Conservation (phyloP, 345 rosid genomes). For the Physaria fendleri region DNA sequence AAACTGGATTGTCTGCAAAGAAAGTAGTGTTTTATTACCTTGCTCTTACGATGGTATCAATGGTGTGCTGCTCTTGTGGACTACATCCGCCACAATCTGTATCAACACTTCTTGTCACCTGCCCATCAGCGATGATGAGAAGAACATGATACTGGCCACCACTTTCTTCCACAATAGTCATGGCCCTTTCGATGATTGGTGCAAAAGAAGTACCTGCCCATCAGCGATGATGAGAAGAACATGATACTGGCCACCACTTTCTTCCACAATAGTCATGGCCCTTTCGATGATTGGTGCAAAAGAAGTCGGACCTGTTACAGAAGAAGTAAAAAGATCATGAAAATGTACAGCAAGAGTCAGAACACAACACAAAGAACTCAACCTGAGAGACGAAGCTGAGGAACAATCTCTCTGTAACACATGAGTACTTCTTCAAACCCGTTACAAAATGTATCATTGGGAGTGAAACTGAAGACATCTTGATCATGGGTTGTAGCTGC, state of each 20-base stretch:
- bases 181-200: slow-evolving; percentile 76
- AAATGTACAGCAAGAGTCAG: slow-evolving; percentile 3
- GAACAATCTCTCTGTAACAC: slow-evolving; percentile 72
- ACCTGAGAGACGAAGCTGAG: slow-evolving; percentile 82
- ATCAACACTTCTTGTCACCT: slow-evolving; percentile 91
- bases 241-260: slow-evolving; percentile 88
- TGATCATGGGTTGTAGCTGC: slow-evolving; percentile 92
- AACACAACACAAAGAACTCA: not conserved
- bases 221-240: slow-evolving; percentile 86
- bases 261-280: slow-evolving; percentile 79
- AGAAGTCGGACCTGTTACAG: slow-evolving; percentile 71
- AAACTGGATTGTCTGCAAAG: not conserved
- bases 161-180: slow-evolving; percentile 78
- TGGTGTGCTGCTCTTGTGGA: slow-evolving; percentile 70
- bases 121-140: slow-evolving; percentile 76
- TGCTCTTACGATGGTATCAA: slow-evolving; percentile 76
- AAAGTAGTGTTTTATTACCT: slow-evolving; percentile 40
- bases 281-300: slow-evolving; percentile 84
- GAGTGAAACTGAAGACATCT: slow-evolving; percentile 77
- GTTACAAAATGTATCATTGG: slow-evolving; percentile 51
- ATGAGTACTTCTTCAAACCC: slow-evolving; percentile 88
- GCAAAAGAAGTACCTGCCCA: slow-evolving; percentile 85
- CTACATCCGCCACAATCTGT: slow-evolving; percentile 53
- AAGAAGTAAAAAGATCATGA: not conserved
- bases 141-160: slow-evolving; percentile 89